Conservation (phyloP, 2,329 filamentous ascomycete genomes). For the Balansia obtecta region DNA sequence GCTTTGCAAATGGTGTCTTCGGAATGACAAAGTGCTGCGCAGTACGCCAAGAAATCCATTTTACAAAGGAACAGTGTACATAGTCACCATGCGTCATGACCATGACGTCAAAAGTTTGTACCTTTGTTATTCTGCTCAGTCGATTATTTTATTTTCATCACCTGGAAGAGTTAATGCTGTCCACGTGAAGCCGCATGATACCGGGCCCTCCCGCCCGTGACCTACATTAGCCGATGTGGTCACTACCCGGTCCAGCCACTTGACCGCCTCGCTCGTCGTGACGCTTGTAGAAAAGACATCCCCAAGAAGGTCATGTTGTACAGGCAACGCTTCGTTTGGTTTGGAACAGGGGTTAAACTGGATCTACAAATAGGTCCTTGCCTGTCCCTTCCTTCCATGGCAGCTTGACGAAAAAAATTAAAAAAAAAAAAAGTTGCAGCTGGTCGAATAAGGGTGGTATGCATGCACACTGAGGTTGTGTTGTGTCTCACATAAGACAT, state of each 20-base stretch:
- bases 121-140: not conserved
- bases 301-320: slow-evolving; percentile 1
- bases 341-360: not conserved
- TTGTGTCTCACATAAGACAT: not conserved
- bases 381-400: not conserved
- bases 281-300: not conserved
- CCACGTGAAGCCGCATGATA: slow-evolving; percentile 1
- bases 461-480: not conserved
- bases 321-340: too few species aligned
- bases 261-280: slow-evolving; percentile 1
- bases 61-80: too few species aligned
- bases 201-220: not conserved
- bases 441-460: too few species aligned
- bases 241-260: not conserved
- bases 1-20: too few species aligned
- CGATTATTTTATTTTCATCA: not conserved
- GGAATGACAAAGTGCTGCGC: too few species aligned
- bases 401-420: too few species aligned
- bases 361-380: not conserved
- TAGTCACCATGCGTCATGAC: too few species aligned
- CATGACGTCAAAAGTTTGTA: not conserved
- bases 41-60: not conserved
- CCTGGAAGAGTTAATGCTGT: not conserved
- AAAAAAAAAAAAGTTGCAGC: too few species aligned
- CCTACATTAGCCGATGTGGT: slow-evolving; percentile 1